phyloP scores from a whole-genome alignment of 2,329 filamentous ascomycete species.

The Escovopsis weberi region DNA sequence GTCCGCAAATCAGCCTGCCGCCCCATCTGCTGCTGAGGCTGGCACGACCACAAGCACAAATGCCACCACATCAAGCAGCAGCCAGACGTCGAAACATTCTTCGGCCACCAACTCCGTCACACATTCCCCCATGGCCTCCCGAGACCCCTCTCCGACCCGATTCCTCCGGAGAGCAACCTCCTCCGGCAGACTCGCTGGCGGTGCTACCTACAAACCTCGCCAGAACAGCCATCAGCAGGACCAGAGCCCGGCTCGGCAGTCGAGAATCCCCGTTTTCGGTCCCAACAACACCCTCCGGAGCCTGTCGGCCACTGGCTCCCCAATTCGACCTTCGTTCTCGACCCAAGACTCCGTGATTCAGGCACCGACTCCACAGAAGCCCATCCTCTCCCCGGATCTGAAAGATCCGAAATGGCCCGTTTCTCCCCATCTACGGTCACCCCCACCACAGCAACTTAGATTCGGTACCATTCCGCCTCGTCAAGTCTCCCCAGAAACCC shows the following conservation, averaged over 20 bases:
- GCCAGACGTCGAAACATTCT: conserved; percentile 21
- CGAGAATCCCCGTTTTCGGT: conserved; percentile 33
- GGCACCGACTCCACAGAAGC: conserved; percentile 50
- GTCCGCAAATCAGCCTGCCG: conserved; percentile 8
- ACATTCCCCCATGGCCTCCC: conserved; percentile 24
- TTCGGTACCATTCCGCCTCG: conserved; percentile 29
- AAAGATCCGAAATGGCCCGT: conserved; percentile 58
- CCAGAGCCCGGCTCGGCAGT: conserved; percentile 43
- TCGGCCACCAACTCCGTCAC: conserved; percentile 22
- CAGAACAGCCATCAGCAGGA: conserved; percentile 49
- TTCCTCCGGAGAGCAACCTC: conserved; percentile 22
- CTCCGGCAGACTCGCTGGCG: conserved; percentile 21
- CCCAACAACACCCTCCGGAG: conserved; percentile 50
- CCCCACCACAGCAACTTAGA: conserved; percentile 45
- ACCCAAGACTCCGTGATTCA: conserved; percentile 47
- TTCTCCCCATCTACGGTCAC: conserved; percentile 64
- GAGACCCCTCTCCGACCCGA: conserved; percentile 34
- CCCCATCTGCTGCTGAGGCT: conserved; percentile 4
- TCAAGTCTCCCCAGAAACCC: conserved; percentile 35
- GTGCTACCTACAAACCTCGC: conserved; percentile 33
- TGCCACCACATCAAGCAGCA: conserved; percentile 11
- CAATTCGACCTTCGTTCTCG: conserved; percentile 43
- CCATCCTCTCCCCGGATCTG: conserved; percentile 31
- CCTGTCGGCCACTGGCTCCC: conserved; percentile 53
- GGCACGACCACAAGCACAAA: conserved; percentile 5